Conservation (phyloP, 345 rosid species). For the Pistacia atlantica region DNA sequence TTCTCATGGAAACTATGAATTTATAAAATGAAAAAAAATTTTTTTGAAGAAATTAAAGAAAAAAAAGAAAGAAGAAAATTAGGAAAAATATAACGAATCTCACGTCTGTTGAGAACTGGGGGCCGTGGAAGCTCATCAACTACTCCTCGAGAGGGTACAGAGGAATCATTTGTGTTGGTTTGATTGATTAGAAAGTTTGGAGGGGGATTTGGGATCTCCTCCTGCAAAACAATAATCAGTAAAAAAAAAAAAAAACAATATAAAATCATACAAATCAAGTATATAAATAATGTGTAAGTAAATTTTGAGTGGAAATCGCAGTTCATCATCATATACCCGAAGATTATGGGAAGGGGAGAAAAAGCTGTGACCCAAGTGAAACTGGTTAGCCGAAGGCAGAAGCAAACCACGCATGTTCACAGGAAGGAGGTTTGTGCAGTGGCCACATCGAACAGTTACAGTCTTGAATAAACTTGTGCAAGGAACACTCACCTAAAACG, state of each 20-base stretch:
- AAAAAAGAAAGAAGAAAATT: neutral
- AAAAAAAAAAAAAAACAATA: neutral
- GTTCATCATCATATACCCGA: slow-evolving; percentile 24
- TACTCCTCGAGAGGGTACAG: slow-evolving; percentile 31
- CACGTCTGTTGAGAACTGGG: slow-evolving; percentile 50
- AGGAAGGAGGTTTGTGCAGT: slow-evolving; percentile 55
- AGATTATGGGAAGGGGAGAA: slow-evolving; percentile 44
- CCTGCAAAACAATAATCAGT: slow-evolving; percentile 28
- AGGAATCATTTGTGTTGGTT: slow-evolving; percentile 31
- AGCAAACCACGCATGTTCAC: slow-evolving; percentile 51
- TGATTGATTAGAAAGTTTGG: slow-evolving; percentile 40
- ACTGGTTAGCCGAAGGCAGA: slow-evolving; percentile 43
- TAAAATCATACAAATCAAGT: neutral
- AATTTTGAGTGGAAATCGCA: neutral
- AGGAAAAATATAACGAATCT: slow-evolving; percentile 11
- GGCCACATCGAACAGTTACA: slow-evolving; percentile 60
- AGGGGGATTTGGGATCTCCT: slow-evolving; percentile 44
- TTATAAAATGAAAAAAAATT: no score
- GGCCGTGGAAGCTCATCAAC: slow-evolving; percentile 51
- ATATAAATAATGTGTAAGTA: neutral
- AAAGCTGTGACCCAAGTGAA: slow-evolving; percentile 44
- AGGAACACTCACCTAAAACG: slow-evolving; percentile 54
- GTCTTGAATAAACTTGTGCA: slow-evolving; percentile 56
- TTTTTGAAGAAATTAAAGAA: neutral
- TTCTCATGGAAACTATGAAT: neutral